Conservation (phyloP, 805 yeast species). For the Saccharomycopsis olivae region DNA sequence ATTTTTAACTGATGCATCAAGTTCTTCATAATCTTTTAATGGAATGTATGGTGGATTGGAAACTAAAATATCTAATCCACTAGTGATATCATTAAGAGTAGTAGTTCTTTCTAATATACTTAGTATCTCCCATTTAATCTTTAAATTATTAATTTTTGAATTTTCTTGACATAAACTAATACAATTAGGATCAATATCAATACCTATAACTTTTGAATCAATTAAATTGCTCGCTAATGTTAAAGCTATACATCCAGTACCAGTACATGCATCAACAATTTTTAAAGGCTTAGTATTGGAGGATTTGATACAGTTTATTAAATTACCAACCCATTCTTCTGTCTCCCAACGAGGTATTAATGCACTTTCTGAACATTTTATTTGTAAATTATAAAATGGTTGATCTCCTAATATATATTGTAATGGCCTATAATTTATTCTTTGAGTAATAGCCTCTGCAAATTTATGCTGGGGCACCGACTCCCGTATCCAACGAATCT, state of each 20-base stretch:
- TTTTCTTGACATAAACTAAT: conserved; percentile 40
- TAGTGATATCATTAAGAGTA: background rate
- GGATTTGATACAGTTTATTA: background rate
- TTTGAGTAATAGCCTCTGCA: conserved; percentile 39
- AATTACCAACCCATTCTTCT: conserved; percentile 65
- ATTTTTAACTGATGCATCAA: conserved; percentile 48
- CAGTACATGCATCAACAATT: conserved; percentile 70
- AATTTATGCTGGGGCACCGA: conserved; percentile 43
- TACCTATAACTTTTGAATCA: conserved; percentile 26
- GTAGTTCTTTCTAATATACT: background rate
- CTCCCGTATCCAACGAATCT: conserved; percentile 51
- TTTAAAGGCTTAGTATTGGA: conserved; percentile 17
- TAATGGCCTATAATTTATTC: conserved; percentile 54
- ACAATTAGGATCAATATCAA: conserved; percentile 51
- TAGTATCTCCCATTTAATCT: background rate
- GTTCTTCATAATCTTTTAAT: conserved; percentile 33
- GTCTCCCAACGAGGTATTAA: conserved; percentile 93
- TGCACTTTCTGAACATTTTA: conserved; percentile 53
- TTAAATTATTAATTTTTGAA: conserved; percentile 10
- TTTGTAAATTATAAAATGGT: conserved; percentile 68
- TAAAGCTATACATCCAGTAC: conserved; percentile 79
- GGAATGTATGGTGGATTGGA: conserved; percentile 94
- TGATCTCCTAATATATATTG: conserved; percentile 81
- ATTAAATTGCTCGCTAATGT: conserved; percentile 30
- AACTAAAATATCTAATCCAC: conserved; percentile 40